Conservation (phyloP, 257 asterid genomes). For the Gentiana dahurica region DNA sequence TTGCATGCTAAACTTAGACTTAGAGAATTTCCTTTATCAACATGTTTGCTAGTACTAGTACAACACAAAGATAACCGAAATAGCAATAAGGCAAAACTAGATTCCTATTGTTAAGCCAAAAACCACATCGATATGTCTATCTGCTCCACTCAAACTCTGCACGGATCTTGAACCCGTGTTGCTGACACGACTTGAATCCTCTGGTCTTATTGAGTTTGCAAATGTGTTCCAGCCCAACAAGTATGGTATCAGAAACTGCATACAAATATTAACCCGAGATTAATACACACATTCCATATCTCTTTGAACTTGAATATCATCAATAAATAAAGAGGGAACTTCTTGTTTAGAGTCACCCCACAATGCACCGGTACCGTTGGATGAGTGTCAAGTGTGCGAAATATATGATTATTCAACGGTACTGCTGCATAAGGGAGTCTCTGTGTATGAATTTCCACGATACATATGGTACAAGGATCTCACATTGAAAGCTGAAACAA, state of each 20-base stretch:
- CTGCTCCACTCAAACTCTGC: constrained; percentile 79
- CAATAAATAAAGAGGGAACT: not conserved
- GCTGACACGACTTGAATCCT: constrained; percentile 43
- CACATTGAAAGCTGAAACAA: constrained; percentile 70
- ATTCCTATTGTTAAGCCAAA: too few relatives aligned
- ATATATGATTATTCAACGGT: too few relatives aligned
- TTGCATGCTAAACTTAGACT: too few relatives aligned
- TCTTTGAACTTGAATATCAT: not conserved
- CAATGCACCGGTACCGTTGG: too few relatives aligned
- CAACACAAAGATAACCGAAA: too few relatives aligned
- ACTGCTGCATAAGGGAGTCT: too few relatives aligned
- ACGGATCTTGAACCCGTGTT: constrained; percentile 45
- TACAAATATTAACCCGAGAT: constrained; percentile 9
- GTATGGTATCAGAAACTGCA: constrained; percentile 80
- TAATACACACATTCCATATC: not conserved
- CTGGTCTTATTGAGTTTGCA: constrained; percentile 59
- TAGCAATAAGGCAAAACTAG: too few relatives aligned
- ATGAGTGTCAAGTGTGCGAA: too few relatives aligned
- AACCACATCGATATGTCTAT: constrained; percentile 13
- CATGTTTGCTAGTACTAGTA: too few relatives aligned
- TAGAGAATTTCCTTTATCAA: too few relatives aligned
- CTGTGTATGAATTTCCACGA: too few relatives aligned
- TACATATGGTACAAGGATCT: constrained; percentile 18
- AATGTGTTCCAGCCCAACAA: constrained; percentile 89
- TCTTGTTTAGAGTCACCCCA: not conserved